Conservation (phyloP, 768 basidiomycete species). For the Suillus subaureus region DNA sequence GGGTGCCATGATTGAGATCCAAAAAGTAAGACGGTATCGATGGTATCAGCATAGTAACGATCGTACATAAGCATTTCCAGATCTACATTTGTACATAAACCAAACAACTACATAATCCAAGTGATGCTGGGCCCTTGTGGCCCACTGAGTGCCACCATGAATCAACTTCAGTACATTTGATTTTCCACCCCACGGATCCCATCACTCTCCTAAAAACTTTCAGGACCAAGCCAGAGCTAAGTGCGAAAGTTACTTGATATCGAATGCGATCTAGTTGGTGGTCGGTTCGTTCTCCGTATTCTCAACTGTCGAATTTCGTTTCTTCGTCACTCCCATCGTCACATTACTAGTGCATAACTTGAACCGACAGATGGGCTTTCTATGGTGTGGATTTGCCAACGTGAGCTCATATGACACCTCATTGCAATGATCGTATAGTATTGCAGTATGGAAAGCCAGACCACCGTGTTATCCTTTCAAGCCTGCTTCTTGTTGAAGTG, state of each 20-base stretch:
- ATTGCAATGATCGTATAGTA: neutral
- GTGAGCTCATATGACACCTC: neutral
- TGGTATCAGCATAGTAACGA: conserved; percentile 1
- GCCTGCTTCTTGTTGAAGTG: neutral
- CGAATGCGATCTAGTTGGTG: no score
- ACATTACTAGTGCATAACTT: neutral
- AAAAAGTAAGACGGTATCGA: conserved; percentile 15
- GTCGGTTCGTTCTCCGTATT: neutral
- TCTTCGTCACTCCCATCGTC: neutral
- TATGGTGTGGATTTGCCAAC: no score
- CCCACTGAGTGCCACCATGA: no score
- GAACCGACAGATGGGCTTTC: no score
- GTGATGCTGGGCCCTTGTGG: no score
- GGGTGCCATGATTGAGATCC: conserved; percentile 2
- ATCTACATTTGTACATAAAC: conserved; percentile 25
- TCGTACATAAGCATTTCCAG: conserved; percentile 16
- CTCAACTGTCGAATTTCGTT: neutral
- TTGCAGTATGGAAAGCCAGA: neutral
- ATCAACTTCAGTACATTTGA: neutral
- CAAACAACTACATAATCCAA: neutral
- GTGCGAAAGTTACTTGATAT: neutral
- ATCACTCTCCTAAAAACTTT: neutral
- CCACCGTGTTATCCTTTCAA: neutral
- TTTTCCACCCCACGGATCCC: neutral
- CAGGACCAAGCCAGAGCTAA: neutral